These are phyloP conservation scores for Heritiera fomes DNA, from an alignment of 345 rosid genomes.

Conservation along the genomic window DNA sequence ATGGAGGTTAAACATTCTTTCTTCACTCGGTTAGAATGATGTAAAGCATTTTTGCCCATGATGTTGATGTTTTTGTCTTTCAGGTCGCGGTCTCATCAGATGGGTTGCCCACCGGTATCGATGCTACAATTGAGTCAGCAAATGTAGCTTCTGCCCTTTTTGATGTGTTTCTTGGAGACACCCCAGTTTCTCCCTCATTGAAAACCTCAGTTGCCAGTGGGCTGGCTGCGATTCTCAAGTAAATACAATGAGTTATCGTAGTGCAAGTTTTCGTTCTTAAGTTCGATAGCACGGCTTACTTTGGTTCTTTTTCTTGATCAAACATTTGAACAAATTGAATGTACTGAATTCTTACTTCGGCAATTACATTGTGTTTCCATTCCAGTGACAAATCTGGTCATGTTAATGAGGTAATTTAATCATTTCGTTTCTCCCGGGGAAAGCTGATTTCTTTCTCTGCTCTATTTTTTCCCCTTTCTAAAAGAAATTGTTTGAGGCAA, in stretches of 20 bases:
- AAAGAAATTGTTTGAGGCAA: background rate
- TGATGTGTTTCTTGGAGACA: no score
- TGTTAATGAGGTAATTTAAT: no score
- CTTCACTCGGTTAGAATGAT: background rate
- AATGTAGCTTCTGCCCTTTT: no score
- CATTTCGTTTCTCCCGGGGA: background rate
- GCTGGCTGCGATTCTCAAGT: no score
- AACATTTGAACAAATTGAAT: no score
- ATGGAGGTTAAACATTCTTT: background rate
- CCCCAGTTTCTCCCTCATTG: no score
- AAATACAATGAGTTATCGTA: no score
- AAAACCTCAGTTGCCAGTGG: no score
- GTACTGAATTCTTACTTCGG: background rate
- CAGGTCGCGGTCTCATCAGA: slow-evolving; percentile 67
- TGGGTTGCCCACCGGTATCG: slow-evolving; percentile 51
- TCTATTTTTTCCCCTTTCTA: background rate
- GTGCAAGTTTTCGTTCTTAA: no score
- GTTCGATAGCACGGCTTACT: background rate
- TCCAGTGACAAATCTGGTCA: background rate
- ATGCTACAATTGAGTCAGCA: slow-evolving; percentile 61
- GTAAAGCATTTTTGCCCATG: background rate
- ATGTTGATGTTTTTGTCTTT: slow-evolving; percentile 13
- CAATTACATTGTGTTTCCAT: no score
- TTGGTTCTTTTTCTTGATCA: no score
- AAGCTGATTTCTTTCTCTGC: background rate